A percentile compares a stretch with the other conserved stretches of the same genome.
Conservation (phyloP, 257 asterid genomes). For the Avicennia marina region DNA sequence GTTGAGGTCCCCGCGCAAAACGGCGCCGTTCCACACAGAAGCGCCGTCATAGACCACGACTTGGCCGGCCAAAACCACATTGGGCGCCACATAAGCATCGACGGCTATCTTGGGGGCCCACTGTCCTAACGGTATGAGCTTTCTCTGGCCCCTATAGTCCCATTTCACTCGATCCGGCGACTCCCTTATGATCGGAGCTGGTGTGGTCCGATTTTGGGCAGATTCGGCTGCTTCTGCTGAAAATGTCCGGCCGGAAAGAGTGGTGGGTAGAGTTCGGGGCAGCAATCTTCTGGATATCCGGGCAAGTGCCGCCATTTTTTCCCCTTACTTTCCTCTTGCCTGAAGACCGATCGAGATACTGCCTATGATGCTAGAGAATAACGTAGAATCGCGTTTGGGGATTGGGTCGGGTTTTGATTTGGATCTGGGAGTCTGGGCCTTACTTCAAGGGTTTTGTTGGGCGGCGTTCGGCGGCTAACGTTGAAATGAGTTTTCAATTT, state of each 20-base stretch:
- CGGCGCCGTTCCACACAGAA: slow-evolving; percentile 86
- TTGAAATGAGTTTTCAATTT: too few species aligned
- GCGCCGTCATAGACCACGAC: slow-evolving; percentile 85
- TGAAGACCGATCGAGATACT: too few species aligned
- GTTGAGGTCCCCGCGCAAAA: slow-evolving; percentile 77
- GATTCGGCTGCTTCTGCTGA: slow-evolving; percentile 42
- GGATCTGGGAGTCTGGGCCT: too few species aligned
- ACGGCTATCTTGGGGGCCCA: slow-evolving; percentile 88
- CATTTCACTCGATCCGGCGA: slow-evolving; percentile 75
- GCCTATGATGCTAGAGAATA: too few species aligned
- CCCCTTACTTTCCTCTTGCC: too few species aligned
- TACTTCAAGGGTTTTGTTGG: too few species aligned
- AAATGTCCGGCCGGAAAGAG: slow-evolving; percentile 34
- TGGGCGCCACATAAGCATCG: slow-evolving; percentile 93
- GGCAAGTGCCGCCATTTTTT: slow-evolving; percentile 59
- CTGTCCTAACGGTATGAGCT: slow-evolving; percentile 77
- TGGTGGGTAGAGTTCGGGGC: slow-evolving; percentile 35
- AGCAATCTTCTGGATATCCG: slow-evolving; percentile 55
- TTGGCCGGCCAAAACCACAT: slow-evolving; percentile 92
- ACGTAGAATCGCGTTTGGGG: too few species aligned
- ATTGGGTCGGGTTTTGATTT: too few species aligned
- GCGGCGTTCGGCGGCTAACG: too few species aligned
- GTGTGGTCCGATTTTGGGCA: slow-evolving; percentile 12
- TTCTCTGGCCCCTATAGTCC: slow-evolving; percentile 90
- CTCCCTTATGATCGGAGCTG: slow-evolving; percentile 37